Conservation (phyloP, 129 eudicot species). For the Apium graveolens region DNA sequence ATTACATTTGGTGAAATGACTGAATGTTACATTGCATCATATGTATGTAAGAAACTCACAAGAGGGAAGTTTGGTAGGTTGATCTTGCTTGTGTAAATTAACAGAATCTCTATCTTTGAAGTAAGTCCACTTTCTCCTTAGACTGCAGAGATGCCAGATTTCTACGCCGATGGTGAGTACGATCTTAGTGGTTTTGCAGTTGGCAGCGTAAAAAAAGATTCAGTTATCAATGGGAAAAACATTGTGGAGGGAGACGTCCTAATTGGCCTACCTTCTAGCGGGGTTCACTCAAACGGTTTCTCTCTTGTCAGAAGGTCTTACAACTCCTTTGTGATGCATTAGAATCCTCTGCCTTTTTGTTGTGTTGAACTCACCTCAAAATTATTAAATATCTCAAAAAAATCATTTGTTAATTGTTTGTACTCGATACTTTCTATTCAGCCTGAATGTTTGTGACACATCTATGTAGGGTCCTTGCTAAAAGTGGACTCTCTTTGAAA, state of each 20-base stretch:
- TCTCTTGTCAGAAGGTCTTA: constrained; percentile 81
- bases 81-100: not conserved
- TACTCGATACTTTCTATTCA: not conserved
- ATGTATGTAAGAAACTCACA: not conserved
- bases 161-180: constrained; percentile 80
- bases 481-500: constrained; percentile 58
- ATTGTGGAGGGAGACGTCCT: constrained; percentile 65
- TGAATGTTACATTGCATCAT: not conserved
- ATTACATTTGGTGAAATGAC: not conserved
- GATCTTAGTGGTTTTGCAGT: constrained; percentile 98
- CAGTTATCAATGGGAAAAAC: constrained; percentile 76
- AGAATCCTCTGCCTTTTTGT: too few species aligned
- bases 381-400: not conserved
- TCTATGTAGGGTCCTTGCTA: constrained; percentile 56
- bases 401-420: not conserved
- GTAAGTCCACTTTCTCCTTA: constrained; percentile 29
- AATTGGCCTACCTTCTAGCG: constrained; percentile 73
- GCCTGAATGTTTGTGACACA: not conserved
- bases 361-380: not conserved
- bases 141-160: constrained; percentile 99
- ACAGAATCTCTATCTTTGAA: not conserved
- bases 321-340: not conserved
- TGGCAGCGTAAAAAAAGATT: constrained; percentile 65
- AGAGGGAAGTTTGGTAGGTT: not conserved
- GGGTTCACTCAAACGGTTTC: constrained; percentile 83